phyloP scores from a whole-genome alignment of 176 grass and related monocot species.

The Zoysia japonica region DNA sequence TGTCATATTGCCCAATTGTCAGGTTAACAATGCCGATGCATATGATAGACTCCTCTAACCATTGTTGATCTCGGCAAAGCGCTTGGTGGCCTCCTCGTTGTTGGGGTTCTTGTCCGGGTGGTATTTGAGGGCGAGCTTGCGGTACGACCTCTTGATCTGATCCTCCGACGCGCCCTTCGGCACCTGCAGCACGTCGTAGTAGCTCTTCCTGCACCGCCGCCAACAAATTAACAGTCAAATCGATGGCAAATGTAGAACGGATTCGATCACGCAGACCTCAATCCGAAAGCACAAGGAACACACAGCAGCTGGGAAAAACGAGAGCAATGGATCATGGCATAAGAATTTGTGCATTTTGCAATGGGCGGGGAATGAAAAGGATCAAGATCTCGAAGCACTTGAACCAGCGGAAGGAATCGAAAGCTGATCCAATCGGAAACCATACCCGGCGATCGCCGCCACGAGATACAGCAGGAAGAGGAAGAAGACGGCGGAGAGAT shows the following conservation, averaged over 20 bases:
- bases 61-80: slow-evolving; percentile 90
- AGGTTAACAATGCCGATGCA: not conserved
- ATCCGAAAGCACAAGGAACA: not conserved
- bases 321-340: not conserved
- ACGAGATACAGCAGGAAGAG: slow-evolving; percentile 42
- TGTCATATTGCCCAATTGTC: not conserved
- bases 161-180: slow-evolving; percentile 89
- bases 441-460: slow-evolving; percentile 43
- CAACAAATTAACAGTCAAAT: not conserved
- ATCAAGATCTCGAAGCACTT: slow-evolving; percentile 23
- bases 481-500: slow-evolving; percentile 14
- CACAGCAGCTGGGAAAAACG: not conserved
- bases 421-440: not conserved
- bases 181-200: slow-evolving; percentile 92
- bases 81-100: slow-evolving; percentile 94
- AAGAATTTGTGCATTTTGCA: too few species aligned
- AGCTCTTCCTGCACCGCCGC: slow-evolving; percentile 65
- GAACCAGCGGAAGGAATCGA: not conserved
- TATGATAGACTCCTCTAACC: slow-evolving; percentile 39
- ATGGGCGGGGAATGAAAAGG: not conserved
- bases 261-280: slow-evolving; percentile 20
- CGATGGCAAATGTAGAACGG: not conserved
- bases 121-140: slow-evolving; percentile 98
- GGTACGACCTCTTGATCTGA: slow-evolving; percentile 96
- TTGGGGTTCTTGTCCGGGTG: slow-evolving; percentile 93